Conservation (phyloP, 1,139 yeast genomes). For the Geotrichum histeridarum region DNA sequence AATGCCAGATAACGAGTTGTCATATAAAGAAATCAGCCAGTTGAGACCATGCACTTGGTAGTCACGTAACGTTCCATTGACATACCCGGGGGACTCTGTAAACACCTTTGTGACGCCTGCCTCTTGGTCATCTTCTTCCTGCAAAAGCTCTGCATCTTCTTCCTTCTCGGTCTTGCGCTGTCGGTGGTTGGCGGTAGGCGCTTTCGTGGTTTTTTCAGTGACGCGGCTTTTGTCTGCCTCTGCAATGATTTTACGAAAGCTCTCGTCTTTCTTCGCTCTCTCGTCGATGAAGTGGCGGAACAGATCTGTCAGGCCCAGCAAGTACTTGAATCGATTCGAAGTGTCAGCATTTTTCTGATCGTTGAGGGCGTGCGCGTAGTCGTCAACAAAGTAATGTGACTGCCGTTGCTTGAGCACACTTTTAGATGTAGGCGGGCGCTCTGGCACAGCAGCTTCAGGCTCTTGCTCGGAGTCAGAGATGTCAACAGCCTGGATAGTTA, state of each 20-base stretch:
- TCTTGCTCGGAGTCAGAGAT: not conserved
- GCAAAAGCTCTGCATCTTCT: slow-evolving; percentile 82
- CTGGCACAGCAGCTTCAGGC: not conserved
- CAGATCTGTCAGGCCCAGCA: slow-evolving; percentile 75
- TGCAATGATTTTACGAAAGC: slow-evolving; percentile 53
- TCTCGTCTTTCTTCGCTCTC: slow-evolving; percentile 68
- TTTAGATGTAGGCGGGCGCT: not conserved
- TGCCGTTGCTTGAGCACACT: slow-evolving; percentile 9
- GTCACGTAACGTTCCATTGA: slow-evolving; percentile 54
- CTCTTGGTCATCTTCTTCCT: slow-evolving; percentile 51
- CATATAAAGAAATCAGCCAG: slow-evolving; percentile 82
- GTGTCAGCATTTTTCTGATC: slow-evolving; percentile 49
- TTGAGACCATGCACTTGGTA: slow-evolving; percentile 91
- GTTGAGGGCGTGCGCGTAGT: not conserved
- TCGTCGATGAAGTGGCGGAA: slow-evolving; percentile 85
- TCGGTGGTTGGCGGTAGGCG: slow-evolving; percentile 30
- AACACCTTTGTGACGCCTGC: slow-evolving; percentile 47
- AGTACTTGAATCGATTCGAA: slow-evolving; percentile 71
- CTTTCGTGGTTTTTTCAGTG: slow-evolving; percentile 14
- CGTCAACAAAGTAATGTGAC: slow-evolving; percentile 7
- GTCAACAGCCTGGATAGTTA: slow-evolving; percentile 1
- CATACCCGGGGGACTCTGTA: slow-evolving; percentile 73
- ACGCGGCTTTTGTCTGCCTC: slow-evolving; percentile 35
- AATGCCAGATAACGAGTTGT: slow-evolving; percentile 80
- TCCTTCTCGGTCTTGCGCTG: slow-evolving; percentile 79